phyloP scores from a whole-genome alignment of 2,329 filamentous ascomycete species.

The Aspergillus sp. region DNA sequence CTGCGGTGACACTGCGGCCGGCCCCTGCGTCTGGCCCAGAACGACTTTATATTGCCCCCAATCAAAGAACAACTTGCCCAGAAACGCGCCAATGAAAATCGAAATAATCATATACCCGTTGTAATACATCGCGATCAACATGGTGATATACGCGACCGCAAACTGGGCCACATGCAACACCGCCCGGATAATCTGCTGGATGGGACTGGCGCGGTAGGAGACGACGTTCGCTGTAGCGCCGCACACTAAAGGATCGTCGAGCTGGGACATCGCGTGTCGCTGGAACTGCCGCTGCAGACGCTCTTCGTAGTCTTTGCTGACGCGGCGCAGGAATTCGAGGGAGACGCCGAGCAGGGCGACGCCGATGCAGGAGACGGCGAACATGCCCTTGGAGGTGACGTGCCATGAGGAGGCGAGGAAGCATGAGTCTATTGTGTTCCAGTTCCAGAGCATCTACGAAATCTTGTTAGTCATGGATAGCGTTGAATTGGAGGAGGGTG shows the following conservation, averaged over 20 bases:
- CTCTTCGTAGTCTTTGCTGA: slow-evolving; percentile 16
- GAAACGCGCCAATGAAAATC: slow-evolving; percentile 13
- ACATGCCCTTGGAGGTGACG: slow-evolving; percentile 13
- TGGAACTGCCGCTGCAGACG: slow-evolving; percentile 14
- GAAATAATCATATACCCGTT: slow-evolving; percentile 19
- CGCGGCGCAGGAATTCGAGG: slow-evolving; percentile 14
- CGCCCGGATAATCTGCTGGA: slow-evolving; percentile 15
- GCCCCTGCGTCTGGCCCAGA: slow-evolving; percentile 6
- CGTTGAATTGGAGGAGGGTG: too few species aligned
- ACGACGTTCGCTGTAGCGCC: slow-evolving; percentile 3
- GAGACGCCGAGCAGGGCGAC: slow-evolving; percentile 13
- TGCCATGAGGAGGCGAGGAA: slow-evolving; percentile 16
- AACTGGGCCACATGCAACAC: slow-evolving; percentile 12
- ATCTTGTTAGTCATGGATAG: not conserved
- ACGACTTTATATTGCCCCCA: slow-evolving; percentile 15
- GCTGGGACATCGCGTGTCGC: slow-evolving; percentile 9
- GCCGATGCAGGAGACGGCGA: slow-evolving; percentile 18
- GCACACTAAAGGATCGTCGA: slow-evolving; percentile 6
- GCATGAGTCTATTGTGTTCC: slow-evolving; percentile 25
- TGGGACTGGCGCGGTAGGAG: slow-evolving; percentile 13
- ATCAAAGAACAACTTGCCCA: slow-evolving; percentile 16
- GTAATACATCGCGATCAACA: slow-evolving; percentile 17
- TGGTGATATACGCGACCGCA: slow-evolving; percentile 13
- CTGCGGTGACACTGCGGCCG: not conserved
- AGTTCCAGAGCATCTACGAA: slow-evolving; percentile 28